These are phyloP conservation scores for Backusella mclennaniae DNA, from an alignment of 192 early-diverging fungal genomes.

Conservation along the genomic window DNA sequence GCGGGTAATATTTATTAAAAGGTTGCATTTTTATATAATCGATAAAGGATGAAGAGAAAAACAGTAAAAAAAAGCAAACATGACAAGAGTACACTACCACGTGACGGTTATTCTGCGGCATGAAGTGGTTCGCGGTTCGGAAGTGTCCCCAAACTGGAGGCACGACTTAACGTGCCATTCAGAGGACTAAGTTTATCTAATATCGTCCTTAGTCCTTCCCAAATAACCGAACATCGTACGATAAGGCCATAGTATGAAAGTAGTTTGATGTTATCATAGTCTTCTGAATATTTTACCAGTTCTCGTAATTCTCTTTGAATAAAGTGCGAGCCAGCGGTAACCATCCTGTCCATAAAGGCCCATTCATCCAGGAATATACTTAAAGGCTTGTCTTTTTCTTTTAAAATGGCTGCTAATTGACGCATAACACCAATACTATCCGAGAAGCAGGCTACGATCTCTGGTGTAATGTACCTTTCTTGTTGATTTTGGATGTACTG, in stretches of 20 bases:
- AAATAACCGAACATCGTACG: constrained; percentile 13
- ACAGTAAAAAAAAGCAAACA: background rate
- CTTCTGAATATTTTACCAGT: background rate
- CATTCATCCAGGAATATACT: constrained; percentile 10
- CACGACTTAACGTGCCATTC: background rate
- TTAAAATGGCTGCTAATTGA: background rate
- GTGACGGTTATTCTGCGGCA: background rate
- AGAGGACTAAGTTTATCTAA: constrained; percentile 12
- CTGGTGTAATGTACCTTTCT: background rate
- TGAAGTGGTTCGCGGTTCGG: background rate
- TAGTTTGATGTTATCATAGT: background rate
- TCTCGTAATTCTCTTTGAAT: constrained; percentile 6
- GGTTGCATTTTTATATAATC: constrained; percentile 41
- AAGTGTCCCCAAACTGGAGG: background rate
- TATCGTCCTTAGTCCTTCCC: constrained; percentile 5
- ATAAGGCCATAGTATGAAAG: constrained; percentile 15
- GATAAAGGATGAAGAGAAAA: background rate
- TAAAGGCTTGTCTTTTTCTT: background rate
- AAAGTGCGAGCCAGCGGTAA: background rate
- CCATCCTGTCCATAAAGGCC: background rate
- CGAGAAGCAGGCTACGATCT: background rate
- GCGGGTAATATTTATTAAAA: constrained; percentile 83
- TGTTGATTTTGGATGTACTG: background rate
- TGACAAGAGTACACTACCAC: background rate
- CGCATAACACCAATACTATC: constrained; percentile 18